Evolutionary conservation across 441 rosid genomes (phyloP), one percentile per base, ranked within the genome.

Genomic region (Monsonia emarginata): DNA sequence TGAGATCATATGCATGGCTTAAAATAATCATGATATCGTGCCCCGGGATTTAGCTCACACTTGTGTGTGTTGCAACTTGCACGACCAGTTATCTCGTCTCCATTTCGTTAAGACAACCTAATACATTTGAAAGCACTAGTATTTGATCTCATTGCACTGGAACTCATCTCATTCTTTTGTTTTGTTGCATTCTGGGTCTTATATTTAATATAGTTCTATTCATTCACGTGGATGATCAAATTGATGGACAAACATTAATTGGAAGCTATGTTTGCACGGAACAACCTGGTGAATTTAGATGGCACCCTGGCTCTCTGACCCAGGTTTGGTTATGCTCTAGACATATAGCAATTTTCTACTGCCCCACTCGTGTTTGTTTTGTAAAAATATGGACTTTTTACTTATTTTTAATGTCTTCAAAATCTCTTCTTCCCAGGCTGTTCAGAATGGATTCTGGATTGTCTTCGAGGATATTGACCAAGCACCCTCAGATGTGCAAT

Each of bases 301-400:
- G 99, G 97, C 99, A 91, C 67, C 96, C 90, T 70, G 99, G 99
- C 30, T 87, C 97, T n/a, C 94, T 91, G 69, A 81, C 90, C 42
- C 99, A 95, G 96, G 99, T 95, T 72, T 83, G 75, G 75, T 66
- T 72, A 54, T 63, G 63, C 72, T 5, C 25, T 14, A 4, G 1
- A 22, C 27, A 68, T 2, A 22, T 27, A 65, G 25, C 31, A 13
- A 61, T 2, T 50, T 70, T 22, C 24, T 68, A 28, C 77, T 30
- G 5, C 42, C 16, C 66, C 76, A 61, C 65, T 61, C 61, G 28
- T 14, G 42, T 40, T 70, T 61, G 34, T 32, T 56, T 7, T 61
- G 36, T 21, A 1, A n/a, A n/a, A n/a, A n/a, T 30, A 7, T 75
- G 26, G 63, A 27, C 7, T 60, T 64, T 40, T 6, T 34, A 38